Percentiles rank a stretch among this genome's conserved stretches.
Conservation (phyloP, 139 green algal genomes). For the Marvania coccoides region DNA sequence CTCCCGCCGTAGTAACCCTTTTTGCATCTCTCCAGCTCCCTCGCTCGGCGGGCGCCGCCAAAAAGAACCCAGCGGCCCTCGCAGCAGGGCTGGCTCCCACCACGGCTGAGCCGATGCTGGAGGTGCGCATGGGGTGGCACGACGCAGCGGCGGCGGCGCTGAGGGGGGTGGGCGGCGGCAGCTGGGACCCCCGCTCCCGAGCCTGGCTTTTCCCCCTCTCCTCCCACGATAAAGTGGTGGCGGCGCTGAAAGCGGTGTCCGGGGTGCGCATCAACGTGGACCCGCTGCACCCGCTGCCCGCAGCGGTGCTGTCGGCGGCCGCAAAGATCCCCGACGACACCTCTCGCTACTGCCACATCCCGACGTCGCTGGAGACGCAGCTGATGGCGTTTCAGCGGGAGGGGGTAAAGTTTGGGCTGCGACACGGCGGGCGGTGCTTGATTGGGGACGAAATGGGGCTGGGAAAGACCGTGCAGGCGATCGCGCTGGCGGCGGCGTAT, state of each 20-base stretch:
- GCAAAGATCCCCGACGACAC: constrained; percentile 26
- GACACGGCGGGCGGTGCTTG: constrained; percentile 56
- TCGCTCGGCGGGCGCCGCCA: no score
- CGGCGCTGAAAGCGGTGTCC: not conserved
- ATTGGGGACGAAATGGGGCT: constrained; percentile 54
- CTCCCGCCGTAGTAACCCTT: no score
- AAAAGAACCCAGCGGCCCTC: no score
- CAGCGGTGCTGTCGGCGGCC: not conserved
- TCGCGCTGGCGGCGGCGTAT: constrained; percentile 57
- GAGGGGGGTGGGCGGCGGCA: not conserved
- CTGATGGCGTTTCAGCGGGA: constrained; percentile 58
- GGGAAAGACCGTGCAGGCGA: constrained; percentile 72
- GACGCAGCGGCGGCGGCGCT: not conserved
- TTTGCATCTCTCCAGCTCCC: no score
- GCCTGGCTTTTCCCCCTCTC: not conserved
- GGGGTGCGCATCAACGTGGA: not conserved
- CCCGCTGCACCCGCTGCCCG: not conserved
- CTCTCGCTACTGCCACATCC: constrained; percentile 31
- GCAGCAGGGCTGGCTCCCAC: not conserved
- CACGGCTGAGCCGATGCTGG: not conserved
- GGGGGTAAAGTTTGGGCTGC: constrained; percentile 68
- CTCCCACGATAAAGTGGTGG: not conserved
- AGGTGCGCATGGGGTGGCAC: not conserved
- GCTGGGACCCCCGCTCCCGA: not conserved
- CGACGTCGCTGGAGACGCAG: constrained; percentile 23